Evolutionary conservation across 352 stramenopile genomes (phyloP), one percentile per base, ranked within the genome.

Genomic region (Phytophthora nicotianae): DNA sequence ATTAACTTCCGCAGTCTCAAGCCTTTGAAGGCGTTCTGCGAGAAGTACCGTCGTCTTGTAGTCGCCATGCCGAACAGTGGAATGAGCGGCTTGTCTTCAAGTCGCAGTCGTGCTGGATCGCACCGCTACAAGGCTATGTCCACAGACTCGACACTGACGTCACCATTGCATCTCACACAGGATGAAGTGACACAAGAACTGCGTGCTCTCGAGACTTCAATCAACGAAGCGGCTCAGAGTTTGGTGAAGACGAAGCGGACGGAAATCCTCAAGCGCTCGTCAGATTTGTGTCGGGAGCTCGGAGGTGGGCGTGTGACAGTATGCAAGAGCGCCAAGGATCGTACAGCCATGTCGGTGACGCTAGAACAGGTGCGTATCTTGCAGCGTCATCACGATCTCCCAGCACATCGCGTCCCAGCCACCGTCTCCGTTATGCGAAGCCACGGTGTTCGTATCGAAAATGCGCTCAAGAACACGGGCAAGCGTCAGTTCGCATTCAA

Each of bases 281-380:
- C 88, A 0, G 86, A 95, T 47, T 53, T 96, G 37, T 93, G 88
- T 65, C 81, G 88, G 16, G 77, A 91, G 48, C 65, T 99, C 4
- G 91, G 94, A 19, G 96, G 86, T 27, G 95, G 93, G 1, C 91
- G 92, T 41, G 84, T 97, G 16, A 97, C 97, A 0, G 97, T 98
- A 46, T 99, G 96, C 67, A 99, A 99, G 65, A 98, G 86, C 71
- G 96, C 96, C 14, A 99, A 99, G 71, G 96, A 99, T 77, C 88
- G 97, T 40, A 99, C 97, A 33, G 96, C 93, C 45, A 99, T 99
- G 97, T 97, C 96, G 17, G 90, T 98, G 23, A 99, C 96, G 23
- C 88, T 98, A 26, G 97, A 99, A 68, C 90, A 98, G 62, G 91
- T 93, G 26, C 86, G 86, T 24, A 93, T 96, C 27, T 51, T 96